Evolutionary conservation across 345 rosid species (phyloP).

Genomic region (Eucalyptus regnans): DNA sequence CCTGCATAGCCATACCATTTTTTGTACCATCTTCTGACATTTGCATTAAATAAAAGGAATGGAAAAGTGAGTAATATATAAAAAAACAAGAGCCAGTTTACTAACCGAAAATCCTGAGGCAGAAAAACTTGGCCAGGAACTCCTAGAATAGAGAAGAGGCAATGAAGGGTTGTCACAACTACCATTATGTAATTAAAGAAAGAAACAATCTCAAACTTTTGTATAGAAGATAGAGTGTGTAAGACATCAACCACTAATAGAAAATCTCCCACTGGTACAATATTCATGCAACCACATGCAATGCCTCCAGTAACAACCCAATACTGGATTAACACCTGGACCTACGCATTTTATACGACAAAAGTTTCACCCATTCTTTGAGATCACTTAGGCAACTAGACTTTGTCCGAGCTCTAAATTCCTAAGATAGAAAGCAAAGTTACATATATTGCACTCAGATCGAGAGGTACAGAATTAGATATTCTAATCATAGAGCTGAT

Average conservation of each 20-base stretch:
- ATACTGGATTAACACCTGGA: not conserved
- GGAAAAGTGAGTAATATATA: not conserved
- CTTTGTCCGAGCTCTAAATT: not conserved
- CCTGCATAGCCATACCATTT: slow-evolving; percentile 8
- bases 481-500: not conserved
- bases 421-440: not conserved
- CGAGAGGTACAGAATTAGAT: not conserved
- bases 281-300: not conserved
- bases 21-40: not conserved
- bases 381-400: not conserved
- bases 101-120: slow-evolving; percentile 20
- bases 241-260: not conserved
- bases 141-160: slow-evolving; percentile 14
- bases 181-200: not conserved
- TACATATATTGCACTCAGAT: not conserved
- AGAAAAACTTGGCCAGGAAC: slow-evolving; percentile 36
- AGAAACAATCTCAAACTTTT: not conserved
- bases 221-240: not conserved
- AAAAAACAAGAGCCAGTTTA: not conserved
- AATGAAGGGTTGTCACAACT: not conserved
- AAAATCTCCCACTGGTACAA: not conserved
- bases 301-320: not conserved
- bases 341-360: not conserved
- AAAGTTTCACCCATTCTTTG: not conserved
- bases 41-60: not conserved